A percentile compares a stretch with the other conserved stretches of the same genome.
Evolutionary conservation across 306 rosid genomes (phyloP).

Genomic region (Abrus precatorius): DNA sequence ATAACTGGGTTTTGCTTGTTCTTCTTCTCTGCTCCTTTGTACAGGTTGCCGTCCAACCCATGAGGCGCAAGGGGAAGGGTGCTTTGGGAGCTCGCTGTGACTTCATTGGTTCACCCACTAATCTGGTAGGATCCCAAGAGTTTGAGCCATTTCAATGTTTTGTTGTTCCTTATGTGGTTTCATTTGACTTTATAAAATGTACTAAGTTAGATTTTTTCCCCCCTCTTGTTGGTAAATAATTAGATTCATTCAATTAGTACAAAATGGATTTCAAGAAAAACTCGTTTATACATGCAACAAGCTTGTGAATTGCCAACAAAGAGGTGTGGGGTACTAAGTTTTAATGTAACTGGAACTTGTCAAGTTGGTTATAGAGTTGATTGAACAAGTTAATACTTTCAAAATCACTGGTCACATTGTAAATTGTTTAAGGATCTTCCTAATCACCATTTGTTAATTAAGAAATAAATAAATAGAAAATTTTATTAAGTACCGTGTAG

Average conservation of each 20-base stretch:
- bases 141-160: background rate
- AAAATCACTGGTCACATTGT: background rate
- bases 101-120: constrained; percentile 90
- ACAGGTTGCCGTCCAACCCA: constrained; percentile 73
- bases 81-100: constrained; percentile 90
- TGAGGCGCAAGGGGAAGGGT: constrained; percentile 78
- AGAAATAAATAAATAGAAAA: no score
- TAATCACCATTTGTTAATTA: no score
- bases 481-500: no score
- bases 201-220: background rate
- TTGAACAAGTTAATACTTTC: background rate
- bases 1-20: background rate
- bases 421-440: background rate
- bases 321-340: background rate
- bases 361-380: constrained; percentile 6
- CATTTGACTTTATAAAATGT: background rate
- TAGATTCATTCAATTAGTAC: background rate
- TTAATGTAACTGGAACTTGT: background rate
- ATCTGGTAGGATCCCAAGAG: constrained; percentile 64
- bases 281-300: background rate
- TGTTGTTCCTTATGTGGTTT: background rate
- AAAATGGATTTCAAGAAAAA: constrained; percentile 3
- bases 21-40: background rate
- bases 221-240: background rate
- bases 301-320: constrained; percentile 1